Percentiles rank a stretch among this genome's conserved stretches.
Evolutionary conservation across 345 rosid species (phyloP).

Genomic region (Gossypium turneri): DNA sequence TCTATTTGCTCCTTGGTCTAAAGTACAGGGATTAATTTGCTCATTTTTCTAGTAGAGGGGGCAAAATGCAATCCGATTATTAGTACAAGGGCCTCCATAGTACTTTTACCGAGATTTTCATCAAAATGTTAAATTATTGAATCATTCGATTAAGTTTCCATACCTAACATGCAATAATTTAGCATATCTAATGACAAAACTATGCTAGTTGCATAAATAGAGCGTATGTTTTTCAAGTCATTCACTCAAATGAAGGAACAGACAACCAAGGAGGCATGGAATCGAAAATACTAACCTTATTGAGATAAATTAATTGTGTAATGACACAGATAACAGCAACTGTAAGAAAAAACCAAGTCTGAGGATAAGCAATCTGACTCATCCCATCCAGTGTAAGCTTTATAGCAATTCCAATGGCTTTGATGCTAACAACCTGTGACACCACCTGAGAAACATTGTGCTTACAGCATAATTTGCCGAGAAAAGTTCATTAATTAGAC

Average conservation of each 20-base stretch:
- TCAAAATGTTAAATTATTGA: too few species aligned
- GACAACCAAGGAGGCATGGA: not conserved
- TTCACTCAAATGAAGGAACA: not conserved
- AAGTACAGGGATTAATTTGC: too few species aligned
- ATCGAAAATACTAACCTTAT: conserved; percentile 50
- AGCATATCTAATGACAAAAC: not conserved
- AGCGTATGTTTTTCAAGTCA: not conserved
- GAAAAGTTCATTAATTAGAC: not conserved
- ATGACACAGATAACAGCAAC: conserved; percentile 81
- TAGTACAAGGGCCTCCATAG: too few species aligned
- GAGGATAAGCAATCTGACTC: conserved; percentile 70
- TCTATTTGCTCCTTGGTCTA: too few species aligned
- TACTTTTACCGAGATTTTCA: too few species aligned
- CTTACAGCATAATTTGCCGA: not conserved
- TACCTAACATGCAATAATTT: too few species aligned
- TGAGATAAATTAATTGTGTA: conserved; percentile 83
- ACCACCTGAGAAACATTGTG: not conserved
- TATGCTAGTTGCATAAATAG: not conserved
- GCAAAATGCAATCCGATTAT: too few species aligned
- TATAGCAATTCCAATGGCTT: conserved; percentile 93
- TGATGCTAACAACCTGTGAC: conserved; percentile 80
- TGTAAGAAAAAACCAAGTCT: conserved; percentile 87
- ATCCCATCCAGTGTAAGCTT: conserved; percentile 82
- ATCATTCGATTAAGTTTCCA: too few species aligned
- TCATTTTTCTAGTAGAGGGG: too few species aligned